Conservation (phyloP, 2,329 filamentous ascomycete genomes). For the Phialocephala subalpina region DNA sequence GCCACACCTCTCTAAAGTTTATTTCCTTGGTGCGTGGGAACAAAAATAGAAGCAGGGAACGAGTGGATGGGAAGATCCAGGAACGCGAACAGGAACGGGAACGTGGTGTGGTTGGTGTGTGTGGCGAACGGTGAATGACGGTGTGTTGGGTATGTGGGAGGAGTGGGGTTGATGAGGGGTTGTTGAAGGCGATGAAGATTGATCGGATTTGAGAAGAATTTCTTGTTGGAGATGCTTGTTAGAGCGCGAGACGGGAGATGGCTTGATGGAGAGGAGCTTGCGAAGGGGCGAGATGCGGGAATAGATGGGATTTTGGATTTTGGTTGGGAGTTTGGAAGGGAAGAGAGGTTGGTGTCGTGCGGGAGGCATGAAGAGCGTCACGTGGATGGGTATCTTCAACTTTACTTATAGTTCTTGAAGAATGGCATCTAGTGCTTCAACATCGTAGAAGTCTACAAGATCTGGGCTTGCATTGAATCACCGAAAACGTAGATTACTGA, state of each 20-base stretch:
- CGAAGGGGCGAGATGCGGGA: background rate
- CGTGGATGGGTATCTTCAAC: background rate
- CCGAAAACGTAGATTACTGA: background rate
- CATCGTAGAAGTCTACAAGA: background rate
- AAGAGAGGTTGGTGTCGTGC: background rate
- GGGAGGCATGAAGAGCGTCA: background rate
- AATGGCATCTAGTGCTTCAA: background rate
- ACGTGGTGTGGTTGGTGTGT: background rate
- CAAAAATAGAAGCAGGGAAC: background rate
- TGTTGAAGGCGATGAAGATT: too few species aligned
- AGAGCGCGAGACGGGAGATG: background rate
- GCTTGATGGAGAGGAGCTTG: background rate
- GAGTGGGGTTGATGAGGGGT: background rate
- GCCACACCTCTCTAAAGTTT: background rate
- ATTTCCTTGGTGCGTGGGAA: background rate
- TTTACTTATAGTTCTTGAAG: background rate
- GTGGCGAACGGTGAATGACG: background rate
- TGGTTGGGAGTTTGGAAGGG: background rate
- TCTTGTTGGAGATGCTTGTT: background rate
- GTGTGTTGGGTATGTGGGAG: background rate
- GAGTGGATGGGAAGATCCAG: background rate
- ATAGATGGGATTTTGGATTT: background rate
- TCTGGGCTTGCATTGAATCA: too few species aligned
- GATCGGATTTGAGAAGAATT: too few species aligned
- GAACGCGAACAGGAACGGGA: background rate